phyloP scores from a whole-genome alignment of 768 basidiomycete species.

The Exidia glandulosa region DNA sequence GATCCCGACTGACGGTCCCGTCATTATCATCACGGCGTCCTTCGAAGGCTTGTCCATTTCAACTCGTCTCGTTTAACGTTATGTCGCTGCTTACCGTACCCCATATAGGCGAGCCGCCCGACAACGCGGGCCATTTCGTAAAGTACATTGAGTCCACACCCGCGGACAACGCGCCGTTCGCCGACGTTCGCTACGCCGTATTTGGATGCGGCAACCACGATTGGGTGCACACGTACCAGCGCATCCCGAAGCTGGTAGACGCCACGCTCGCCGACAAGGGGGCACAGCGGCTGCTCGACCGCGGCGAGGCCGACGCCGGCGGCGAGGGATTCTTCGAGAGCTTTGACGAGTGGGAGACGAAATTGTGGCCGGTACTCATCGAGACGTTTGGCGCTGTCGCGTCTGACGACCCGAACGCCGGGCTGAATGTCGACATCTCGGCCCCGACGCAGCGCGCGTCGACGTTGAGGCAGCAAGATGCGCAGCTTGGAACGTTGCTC shows the following conservation, averaged over 20 bases:
- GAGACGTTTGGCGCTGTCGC: no score
- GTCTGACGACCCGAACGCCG: no score
- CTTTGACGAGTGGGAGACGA: conserved; percentile 11
- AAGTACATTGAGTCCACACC: conserved; percentile 14
- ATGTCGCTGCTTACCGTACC: background rate
- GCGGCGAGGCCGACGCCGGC: conserved; percentile 11
- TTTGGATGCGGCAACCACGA: conserved; percentile 15
- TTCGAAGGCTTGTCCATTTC: conserved; percentile 28
- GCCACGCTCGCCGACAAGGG: conserved; percentile 5
- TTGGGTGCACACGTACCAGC: conserved; percentile 13
- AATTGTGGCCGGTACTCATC: conserved; percentile 11
- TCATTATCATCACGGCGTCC: conserved; percentile 34
- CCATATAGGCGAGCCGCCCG: conserved; percentile 30
- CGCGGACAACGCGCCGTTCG: background rate
- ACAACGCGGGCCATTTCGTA: conserved; percentile 37
- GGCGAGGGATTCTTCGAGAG: conserved; percentile 10
- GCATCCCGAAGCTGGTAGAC: conserved; percentile 12
- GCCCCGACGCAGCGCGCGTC: conserved; percentile 18
- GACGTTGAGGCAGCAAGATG: conserved; percentile 27
- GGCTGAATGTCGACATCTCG: no score
- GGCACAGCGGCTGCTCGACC: conserved; percentile 7
- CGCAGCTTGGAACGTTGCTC: conserved; percentile 27
- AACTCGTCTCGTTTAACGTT: background rate
- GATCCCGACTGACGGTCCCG: conserved; percentile 32
- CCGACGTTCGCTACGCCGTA: conserved; percentile 9